A percentile compares a stretch with the other conserved stretches of the same genome.
Evolutionary conservation across 139 green algal species (phyloP).

Genomic region (Micractinium sp.): DNA sequence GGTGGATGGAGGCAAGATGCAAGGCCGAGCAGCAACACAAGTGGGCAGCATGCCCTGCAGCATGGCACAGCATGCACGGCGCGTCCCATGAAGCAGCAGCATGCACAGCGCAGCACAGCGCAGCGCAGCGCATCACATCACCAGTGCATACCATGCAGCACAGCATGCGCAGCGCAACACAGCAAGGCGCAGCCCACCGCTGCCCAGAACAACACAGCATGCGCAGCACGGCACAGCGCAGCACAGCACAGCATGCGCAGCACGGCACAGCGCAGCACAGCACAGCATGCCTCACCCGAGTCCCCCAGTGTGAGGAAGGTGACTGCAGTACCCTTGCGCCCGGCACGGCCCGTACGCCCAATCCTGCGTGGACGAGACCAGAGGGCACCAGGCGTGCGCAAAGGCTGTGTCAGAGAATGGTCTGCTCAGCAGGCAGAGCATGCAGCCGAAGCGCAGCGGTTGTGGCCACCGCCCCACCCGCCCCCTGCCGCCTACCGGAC

Average conservation of each 20-base stretch:
- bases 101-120: too few relatives aligned
- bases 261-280: background rate
- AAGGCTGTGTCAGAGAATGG: background rate
- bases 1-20: too few relatives aligned
- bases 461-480: background rate
- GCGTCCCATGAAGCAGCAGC: too few relatives aligned
- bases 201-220: background rate
- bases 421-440: background rate
- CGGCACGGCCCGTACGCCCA: conserved; percentile 88
- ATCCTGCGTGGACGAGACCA: conserved; percentile 59
- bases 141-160: background rate
- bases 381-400: too few relatives aligned
- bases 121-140: too few relatives aligned
- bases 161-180: background rate
- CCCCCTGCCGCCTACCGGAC: background rate
- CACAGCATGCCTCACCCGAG: conserved; percentile 3
- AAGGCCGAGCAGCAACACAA: too few relatives aligned
- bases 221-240: background rate
- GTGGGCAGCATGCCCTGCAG: too few relatives aligned
- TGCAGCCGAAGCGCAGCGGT: background rate
- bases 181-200: background rate
- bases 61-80: too few relatives aligned
- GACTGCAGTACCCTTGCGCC: conserved; percentile 85
- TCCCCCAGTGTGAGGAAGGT: conserved; percentile 88
- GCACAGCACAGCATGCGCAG: background rate